Evolutionary conservation across 75 land plant genomes (phyloP).

Genomic region (Sequoiadendron giganteum): DNA sequence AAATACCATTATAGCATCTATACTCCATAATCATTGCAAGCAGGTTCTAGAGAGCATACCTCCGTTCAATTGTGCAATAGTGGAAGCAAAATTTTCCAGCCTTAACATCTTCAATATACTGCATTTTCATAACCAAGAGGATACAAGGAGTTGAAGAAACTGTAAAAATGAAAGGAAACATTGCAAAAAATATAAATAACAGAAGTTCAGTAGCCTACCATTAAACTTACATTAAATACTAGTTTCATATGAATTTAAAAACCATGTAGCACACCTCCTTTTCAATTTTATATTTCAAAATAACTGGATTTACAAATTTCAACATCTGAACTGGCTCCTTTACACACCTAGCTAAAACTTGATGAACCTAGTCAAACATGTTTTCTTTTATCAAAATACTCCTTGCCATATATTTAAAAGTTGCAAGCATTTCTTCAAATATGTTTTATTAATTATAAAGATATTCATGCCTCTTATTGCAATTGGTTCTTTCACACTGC

Average conservation of each 20-base stretch:
- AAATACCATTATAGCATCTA: background rate
- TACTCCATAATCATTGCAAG: background rate
- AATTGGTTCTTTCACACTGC: background rate
- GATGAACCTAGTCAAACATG: background rate
- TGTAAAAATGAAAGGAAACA: background rate
- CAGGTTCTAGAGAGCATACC: conserved; percentile 33
- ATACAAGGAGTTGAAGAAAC: background rate
- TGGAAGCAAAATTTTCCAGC: conserved; percentile 67
- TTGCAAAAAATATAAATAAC: background rate
- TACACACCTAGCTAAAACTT: background rate
- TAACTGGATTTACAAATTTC: background rate
- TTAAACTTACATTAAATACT: background rate
- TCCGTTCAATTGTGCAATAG: conserved; percentile 83
- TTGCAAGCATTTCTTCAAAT: background rate
- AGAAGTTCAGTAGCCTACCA: background rate
- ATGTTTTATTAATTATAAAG: background rate
- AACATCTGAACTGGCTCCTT: background rate
- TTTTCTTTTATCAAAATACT: background rate
- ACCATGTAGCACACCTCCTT: background rate
- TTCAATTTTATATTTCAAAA: background rate
- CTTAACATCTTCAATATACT: conserved; percentile 85
- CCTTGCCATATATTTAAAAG: background rate
- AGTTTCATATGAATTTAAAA: background rate
- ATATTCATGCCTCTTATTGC: background rate
- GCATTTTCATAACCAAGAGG: conserved; percentile 17